Percentiles rank a stretch among this genome's conserved stretches.
Evolutionary conservation across 257 asterid species (phyloP).

Genomic region (Fraxinus cuspidata): DNA sequence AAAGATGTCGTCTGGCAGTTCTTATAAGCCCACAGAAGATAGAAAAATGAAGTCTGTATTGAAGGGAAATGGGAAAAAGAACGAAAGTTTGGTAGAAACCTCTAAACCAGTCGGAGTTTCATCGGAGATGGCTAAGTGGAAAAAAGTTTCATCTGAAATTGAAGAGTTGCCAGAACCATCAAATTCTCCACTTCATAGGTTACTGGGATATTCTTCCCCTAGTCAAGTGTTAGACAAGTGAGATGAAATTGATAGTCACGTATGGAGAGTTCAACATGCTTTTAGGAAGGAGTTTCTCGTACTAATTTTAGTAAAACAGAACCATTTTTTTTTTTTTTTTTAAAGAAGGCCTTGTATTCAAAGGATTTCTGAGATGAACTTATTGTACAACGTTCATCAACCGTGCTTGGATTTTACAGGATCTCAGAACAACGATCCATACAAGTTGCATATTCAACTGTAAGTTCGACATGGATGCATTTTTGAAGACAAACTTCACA

Average conservation of each 20-base stretch:
- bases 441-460: not conserved
- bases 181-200: conserved; percentile 71
- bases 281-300: too few species aligned
- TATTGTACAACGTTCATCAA: too few species aligned
- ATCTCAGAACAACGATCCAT: not conserved
- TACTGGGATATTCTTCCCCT: conserved; percentile 80
- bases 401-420: not conserved
- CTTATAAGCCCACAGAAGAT: conserved; percentile 34
- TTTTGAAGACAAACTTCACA: not conserved
- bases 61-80: conserved; percentile 23
- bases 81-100: conserved; percentile 13
- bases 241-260: not conserved
- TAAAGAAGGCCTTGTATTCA: too few species aligned
- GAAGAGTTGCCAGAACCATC: conserved; percentile 43
- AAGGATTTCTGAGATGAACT: too few species aligned
- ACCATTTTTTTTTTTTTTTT: too few species aligned
- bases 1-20: conserved; percentile 47
- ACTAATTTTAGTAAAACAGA: too few species aligned
- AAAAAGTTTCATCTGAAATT: conserved; percentile 49
- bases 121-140: conserved; percentile 32
- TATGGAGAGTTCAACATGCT: too few species aligned
- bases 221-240: conserved; percentile 55
- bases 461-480: not conserved
- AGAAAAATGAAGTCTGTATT: conserved; percentile 56
- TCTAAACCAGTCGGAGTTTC: conserved; percentile 45